Evolutionary conservation across 2,329 filamentous ascomycete genomes (phyloP).

Genomic region (Talaromyces verruculosus): DNA sequence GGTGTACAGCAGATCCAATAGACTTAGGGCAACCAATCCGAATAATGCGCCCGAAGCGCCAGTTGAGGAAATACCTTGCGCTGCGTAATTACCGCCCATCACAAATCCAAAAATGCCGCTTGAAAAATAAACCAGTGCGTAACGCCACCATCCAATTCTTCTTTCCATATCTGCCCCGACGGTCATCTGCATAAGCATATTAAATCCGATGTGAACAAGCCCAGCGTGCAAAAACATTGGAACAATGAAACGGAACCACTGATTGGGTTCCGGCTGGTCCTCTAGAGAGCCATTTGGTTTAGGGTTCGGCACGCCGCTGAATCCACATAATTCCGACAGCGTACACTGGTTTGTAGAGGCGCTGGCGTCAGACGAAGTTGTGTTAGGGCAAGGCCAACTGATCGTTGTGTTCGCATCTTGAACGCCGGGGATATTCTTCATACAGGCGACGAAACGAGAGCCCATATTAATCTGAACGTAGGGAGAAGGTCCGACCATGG

Average conservation of each 20-base stretch:
- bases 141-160: conserved; percentile 83
- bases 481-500: conserved; percentile 92
- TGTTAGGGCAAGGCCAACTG: conserved; percentile 77
- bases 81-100: conserved; percentile 89
- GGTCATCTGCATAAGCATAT: conserved; percentile 85
- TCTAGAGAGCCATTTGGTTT: conserved; percentile 50
- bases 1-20: conserved; percentile 89
- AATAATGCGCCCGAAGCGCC: conserved; percentile 90
- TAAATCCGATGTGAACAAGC: conserved; percentile 92
- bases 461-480: conserved; percentile 97
- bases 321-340: conserved; percentile 79
- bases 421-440: conserved; percentile 67
- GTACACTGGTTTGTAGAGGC: conserved; percentile 61
- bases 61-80: conserved; percentile 75
- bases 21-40: conserved; percentile 81
- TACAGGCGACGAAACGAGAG: conserved; percentile 86
- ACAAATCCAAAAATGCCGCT: conserved; percentile 95
- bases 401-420: conserved; percentile 39
- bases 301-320: conserved; percentile 72
- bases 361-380: conserved; percentile 59
- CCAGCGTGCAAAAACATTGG: conserved; percentile 96
- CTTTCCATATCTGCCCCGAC: conserved; percentile 90
- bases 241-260: conserved; percentile 95
- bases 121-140: conserved; percentile 83
- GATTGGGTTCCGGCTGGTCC: conserved; percentile 69